Conservation (phyloP, 2,329 filamentous ascomycete species). For the Neonectria hederae region DNA sequence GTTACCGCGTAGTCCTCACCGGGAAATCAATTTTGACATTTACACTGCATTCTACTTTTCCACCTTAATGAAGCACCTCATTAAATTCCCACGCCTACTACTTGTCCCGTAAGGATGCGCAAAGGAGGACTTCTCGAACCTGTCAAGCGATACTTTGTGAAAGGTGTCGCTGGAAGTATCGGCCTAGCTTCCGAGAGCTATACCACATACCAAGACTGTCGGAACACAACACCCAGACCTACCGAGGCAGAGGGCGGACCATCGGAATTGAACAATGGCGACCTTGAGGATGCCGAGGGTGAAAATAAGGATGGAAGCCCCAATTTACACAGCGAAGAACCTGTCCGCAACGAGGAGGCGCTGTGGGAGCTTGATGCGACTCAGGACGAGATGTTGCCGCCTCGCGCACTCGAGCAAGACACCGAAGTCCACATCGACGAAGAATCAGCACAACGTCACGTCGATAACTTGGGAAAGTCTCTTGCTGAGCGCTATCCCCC, state of each 20-base stretch:
- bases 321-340: too few species aligned
- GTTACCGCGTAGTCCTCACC: background rate
- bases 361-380: constrained; percentile 20
- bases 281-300: background rate
- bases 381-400: constrained; percentile 3
- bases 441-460: background rate
- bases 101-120: background rate
- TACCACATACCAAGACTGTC: constrained; percentile 16
- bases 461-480: background rate
- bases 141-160: constrained; percentile 15
- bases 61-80: background rate
- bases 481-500: constrained; percentile 7
- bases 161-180: constrained; percentile 19
- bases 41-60: background rate
- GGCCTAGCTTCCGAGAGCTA: constrained; percentile 22
- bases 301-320: background rate
- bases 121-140: constrained; percentile 13
- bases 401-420: background rate
- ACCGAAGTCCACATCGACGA: background rate
- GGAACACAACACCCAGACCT: background rate
- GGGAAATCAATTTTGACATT: background rate
- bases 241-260: background rate
- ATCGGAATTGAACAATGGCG: background rate
- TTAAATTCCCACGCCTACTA: background rate
- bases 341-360: background rate